phyloP scores from a whole-genome alignment of 176 grass and related monocot species.

The Typha latifolia region DNA sequence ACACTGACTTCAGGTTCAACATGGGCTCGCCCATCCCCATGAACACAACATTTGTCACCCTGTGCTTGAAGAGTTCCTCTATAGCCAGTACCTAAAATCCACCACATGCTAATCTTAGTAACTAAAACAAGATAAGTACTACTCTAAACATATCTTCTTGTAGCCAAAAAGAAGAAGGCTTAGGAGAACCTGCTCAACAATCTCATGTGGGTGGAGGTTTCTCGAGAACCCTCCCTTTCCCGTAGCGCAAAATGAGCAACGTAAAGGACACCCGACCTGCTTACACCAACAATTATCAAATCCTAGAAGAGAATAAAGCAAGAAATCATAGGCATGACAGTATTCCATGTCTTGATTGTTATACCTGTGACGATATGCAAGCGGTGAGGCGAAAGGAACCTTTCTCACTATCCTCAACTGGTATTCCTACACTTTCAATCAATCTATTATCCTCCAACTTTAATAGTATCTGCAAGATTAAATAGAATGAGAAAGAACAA shows the following conservation, averaged over 20 bases:
- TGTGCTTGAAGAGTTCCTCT: slow-evolving; percentile 78
- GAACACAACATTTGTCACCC: slow-evolving; percentile 93
- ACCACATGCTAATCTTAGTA: slow-evolving; percentile 1
- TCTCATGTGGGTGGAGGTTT: slow-evolving; percentile 73
- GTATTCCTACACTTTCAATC: slow-evolving; percentile 92
- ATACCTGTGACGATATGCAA: slow-evolving; percentile 89
- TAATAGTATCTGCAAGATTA: slow-evolving; percentile 65
- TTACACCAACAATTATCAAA: not conserved
- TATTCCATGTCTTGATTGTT: not conserved
- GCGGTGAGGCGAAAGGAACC: slow-evolving; percentile 64
- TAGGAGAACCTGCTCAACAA: slow-evolving; percentile 63
- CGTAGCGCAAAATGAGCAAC: slow-evolving; percentile 82
- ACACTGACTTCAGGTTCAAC: slow-evolving; percentile 87
- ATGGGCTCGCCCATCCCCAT: slow-evolving; percentile 99
- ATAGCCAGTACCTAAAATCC: slow-evolving; percentile 66
- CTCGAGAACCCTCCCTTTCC: slow-evolving; percentile 90
- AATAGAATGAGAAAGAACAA: not conserved
- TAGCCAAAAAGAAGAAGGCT: not conserved
- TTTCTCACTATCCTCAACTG: slow-evolving; percentile 47
- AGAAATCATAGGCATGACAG: not conserved
- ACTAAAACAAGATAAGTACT: not conserved
- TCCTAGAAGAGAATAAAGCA: not conserved
- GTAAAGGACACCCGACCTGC: slow-evolving; percentile 86
- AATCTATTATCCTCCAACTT: slow-evolving; percentile 90
- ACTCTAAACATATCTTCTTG: not conserved